Evolutionary conservation across 495 filamentous ascomycete genomes (phyloP), one percentile per base, ranked within the genome.

Genomic region (Penicillium verhagenii): DNA sequence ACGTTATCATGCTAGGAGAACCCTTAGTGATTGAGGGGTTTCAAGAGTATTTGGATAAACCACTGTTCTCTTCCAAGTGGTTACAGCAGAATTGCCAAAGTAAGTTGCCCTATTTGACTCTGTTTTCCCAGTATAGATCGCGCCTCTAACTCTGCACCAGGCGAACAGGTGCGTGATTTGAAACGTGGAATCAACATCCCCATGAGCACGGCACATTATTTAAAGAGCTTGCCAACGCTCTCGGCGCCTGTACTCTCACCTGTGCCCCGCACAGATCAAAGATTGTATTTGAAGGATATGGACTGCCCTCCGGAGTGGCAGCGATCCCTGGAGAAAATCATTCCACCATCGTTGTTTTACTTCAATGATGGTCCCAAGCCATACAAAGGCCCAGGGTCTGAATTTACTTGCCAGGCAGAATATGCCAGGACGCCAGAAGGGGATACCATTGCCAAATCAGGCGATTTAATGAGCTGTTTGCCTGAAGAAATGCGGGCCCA

Each of bases 401-500:
- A 51, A 5, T n/a, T 29, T 1, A 33, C 50, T 25, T 38, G 46
- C 14, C 9, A 52, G 6, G 3, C 49, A 6, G 26, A 47, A 11
- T 26, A 21, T 1, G 54, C 52, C 2, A 49, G 24, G 16, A 53
- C 59, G 3, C 29, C 42, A 20, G 24, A 64, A 2, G 56, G 53
- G 4, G 38, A 47, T 0, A 35, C 16, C 10, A 78, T 88, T 56
- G 83, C 83, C 7, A 76, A 77, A 42, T 85, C 91, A 3, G 92
- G 91, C 6, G 94, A 98, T 61, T 71, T 98, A 23, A 98, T 98
- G 94, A 92, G 90, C 66, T 90, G 86, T 57, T 80, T 98, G n/a
- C 89, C 91, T 0, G 69, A 79, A 11, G 75, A 84, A 19, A 94
- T 96, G 88, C 83, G 91, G 18, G 94, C 94, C 6, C 87, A 95